Percentiles rank a stretch among this genome's conserved stretches.
Conservation (phyloP, 1,139 yeast genomes). For the Geotrichum candidum region DNA sequence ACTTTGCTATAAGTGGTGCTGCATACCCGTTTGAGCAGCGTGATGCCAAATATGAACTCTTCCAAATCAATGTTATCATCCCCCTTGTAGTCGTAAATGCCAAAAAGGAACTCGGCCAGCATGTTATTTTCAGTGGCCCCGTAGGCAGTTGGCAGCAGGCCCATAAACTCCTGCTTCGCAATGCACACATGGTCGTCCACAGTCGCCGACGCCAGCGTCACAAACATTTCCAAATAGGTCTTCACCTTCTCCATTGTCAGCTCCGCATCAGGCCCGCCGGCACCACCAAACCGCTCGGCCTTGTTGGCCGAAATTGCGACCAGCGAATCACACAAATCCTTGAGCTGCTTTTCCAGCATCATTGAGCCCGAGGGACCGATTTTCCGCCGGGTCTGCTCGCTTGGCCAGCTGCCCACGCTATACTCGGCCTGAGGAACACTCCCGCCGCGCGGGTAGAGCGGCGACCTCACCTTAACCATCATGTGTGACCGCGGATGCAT, state of each 20-base stretch:
- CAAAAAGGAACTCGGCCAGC: conserved; percentile 18
- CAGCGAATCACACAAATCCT: background rate
- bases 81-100: conserved; percentile 23
- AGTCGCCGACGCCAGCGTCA: background rate
- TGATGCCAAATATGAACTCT: conserved; percentile 19
- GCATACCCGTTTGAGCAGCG: background rate
- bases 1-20: background rate
- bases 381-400: background rate
- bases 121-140: background rate
- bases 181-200: background rate
- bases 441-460: background rate
- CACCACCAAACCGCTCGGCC: background rate
- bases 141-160: background rate
- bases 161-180: background rate
- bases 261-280: background rate
- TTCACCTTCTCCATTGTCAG: background rate
- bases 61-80: conserved; percentile 23
- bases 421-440: background rate
- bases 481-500: background rate
- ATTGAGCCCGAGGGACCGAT: background rate
- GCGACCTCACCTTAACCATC: background rate
- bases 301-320: background rate
- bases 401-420: background rate
- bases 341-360: background rate
- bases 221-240: background rate